Evolutionary conservation across 495 filamentous ascomycete genomes (phyloP).

Genomic region (Aspergillus conjunctus): DNA sequence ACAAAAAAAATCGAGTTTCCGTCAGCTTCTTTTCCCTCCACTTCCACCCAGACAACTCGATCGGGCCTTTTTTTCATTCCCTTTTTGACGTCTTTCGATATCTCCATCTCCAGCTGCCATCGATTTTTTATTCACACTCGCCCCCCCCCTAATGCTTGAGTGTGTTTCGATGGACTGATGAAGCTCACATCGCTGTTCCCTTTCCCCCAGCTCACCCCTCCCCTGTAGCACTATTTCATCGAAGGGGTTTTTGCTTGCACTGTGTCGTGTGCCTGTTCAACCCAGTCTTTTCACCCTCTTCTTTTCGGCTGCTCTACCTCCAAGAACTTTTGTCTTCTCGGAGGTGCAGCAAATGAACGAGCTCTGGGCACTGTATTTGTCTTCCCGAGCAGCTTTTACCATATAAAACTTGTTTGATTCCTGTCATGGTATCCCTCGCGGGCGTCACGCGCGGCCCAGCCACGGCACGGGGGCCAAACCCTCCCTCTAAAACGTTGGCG

Average conservation of each 20-base stretch:
- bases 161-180: slow-evolving; percentile 21
- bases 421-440: slow-evolving; percentile 49
- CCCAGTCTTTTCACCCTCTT: slow-evolving; percentile 6
- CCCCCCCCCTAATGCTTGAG: neutral
- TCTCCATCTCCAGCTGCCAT: slow-evolving; percentile 3
- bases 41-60: too few relatives aligned
- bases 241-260: slow-evolving; percentile 7
- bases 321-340: neutral
- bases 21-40: slow-evolving; percentile 12
- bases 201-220: slow-evolving; percentile 1
- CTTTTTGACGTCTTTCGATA: slow-evolving; percentile 2
- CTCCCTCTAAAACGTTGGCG: slow-evolving; percentile 38
- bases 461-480: slow-evolving; percentile 31
- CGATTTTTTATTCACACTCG: slow-evolving; percentile 9
- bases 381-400: slow-evolving; percentile 14
- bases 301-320: slow-evolving; percentile 8
- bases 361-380: slow-evolving; percentile 10
- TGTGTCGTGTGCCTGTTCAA: slow-evolving; percentile 28
- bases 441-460: slow-evolving; percentile 37
- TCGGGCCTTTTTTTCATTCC: slow-evolving; percentile 1
- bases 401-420: slow-evolving; percentile 9
- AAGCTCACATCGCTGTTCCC: slow-evolving; percentile 6
- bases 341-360: slow-evolving; percentile 31
- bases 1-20: slow-evolving; percentile 24
- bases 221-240: slow-evolving; percentile 20